Percentiles rank a stretch among this genome's conserved stretches.
phyloP scores from a whole-genome alignment of 495 filamentous ascomycete species.

The Penicillium coffeae region DNA sequence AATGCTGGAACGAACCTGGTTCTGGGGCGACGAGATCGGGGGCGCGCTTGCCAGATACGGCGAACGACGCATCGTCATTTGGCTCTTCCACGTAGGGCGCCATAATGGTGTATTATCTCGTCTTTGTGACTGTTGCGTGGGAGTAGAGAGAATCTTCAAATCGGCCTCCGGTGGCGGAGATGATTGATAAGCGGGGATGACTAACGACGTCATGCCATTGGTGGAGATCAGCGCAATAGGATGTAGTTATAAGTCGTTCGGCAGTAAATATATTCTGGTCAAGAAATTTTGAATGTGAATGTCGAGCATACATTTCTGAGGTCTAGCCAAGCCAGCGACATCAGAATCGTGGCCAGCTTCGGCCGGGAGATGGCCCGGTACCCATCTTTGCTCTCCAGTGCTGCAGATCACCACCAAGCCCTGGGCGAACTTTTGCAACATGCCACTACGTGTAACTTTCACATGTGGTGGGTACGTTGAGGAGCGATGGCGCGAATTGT shows the following conservation, averaged over 20 bases:
- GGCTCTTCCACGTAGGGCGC: constrained; percentile 69
- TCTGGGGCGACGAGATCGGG: constrained; percentile 89
- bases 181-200: constrained; percentile 45
- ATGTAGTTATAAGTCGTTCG: neutral
- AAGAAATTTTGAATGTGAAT: too few species aligned
- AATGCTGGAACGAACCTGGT: constrained; percentile 51
- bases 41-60: constrained; percentile 62
- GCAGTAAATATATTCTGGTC: too few species aligned
- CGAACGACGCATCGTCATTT: constrained; percentile 55
- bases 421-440: too few species aligned
- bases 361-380: too few species aligned
- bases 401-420: too few species aligned
- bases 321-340: too few species aligned
- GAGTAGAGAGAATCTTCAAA: constrained; percentile 11
- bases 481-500: neutral
- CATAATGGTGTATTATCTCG: constrained; percentile 38
- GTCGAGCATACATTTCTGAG: too few species aligned
- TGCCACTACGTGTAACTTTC: too few species aligned
- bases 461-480: too few species aligned
- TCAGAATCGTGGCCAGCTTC: too few species aligned
- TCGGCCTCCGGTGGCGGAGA: constrained; percentile 22
- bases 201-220: constrained; percentile 36
- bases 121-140: neutral
- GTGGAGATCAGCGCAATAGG: constrained; percentile 21
- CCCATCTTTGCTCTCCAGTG: too few species aligned